Base-by-base conservation (phyloP, 1,284 basidiomycete species). In the Trichosporon sp. region DNA sequence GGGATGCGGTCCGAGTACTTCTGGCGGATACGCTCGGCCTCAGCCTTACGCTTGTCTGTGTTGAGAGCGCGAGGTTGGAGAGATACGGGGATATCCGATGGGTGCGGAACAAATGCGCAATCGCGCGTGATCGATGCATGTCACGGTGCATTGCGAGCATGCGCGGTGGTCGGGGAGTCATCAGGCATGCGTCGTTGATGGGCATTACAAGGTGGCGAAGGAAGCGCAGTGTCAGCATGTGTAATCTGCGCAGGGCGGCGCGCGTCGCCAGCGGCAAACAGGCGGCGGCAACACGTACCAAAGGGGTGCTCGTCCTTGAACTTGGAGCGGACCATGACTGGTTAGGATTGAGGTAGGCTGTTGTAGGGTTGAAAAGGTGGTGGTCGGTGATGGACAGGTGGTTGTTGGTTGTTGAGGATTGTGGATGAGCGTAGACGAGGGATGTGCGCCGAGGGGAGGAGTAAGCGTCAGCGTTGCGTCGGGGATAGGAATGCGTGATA, bases 291-390 rank as follows among this genome's bases (percentile, higher is more conserved):
- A 37, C 35, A 40, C 59, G 46, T 78, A 97, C 96, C 96, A 83
- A 98, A 99, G 71, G 95, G 93, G 85, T 99, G 97, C 87, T 99
- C 97, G 86, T 98, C 96, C 90, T 99, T 99, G 89, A 99, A 99
- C 88, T 98, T 97, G 83, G 95, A 96, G 84, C 95, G 90, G 91
- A 98, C 97, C 82, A 84, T 85, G 59, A 35, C 59, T 63, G 59
- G 59, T 63, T 32, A 35, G 31, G 59, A 63, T 63, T 3, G 59
- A 37, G 31, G 59, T 35, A n/a, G 59, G 59, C 59, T 35, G 59
- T 16, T 35, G 59, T 16, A 5, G 16, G 35, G 31, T 63, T 11
- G 32, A 63, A 10, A 31, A 31, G 21, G 59, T 63, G 59, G 43
- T 46, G 43, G 43, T 5, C 43, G 43, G 43, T 46, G 43, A 46